A percentile compares a stretch with the other conserved stretches of the same genome.
These are phyloP conservation scores for Petunia axillaris DNA, from an alignment of 257 asterid genomes.

Conservation along the genomic window DNA sequence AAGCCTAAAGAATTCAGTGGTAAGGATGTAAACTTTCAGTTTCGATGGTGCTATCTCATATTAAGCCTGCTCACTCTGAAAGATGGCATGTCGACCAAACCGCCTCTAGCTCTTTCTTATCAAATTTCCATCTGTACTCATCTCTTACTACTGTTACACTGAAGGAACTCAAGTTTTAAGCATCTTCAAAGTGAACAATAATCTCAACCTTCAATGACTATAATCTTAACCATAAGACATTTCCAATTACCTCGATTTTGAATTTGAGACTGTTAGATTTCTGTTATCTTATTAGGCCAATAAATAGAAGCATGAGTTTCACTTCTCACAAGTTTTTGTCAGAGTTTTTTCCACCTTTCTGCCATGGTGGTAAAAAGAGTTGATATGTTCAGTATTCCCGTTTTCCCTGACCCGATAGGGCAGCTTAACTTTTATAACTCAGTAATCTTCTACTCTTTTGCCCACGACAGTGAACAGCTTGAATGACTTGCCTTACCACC, in stretches of 20 bases:
- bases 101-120: neutral
- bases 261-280: neutral
- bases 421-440: neutral
- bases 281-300: neutral
- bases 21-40: neutral
- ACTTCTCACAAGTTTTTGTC: neutral
- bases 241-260: neutral
- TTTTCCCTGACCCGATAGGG: neutral
- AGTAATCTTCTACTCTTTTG: too few species aligned
- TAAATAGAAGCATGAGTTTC: neutral
- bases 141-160: neutral
- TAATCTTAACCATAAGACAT: neutral
- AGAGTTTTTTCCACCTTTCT: neutral
- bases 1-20: neutral
- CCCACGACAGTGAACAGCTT: too few species aligned
- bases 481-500: too few species aligned
- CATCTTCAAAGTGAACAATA: slow-evolving; percentile 2
- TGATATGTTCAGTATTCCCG: neutral
- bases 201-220: neutral
- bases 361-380: neutral
- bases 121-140: neutral
- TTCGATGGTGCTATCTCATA: neutral
- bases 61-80: neutral
- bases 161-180: slow-evolving; percentile 19
- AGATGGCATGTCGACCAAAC: slow-evolving; percentile 3